Conservation (phyloP, 225 moss, liverwort and hornwort species). For the Polytrichum formosum region DNA sequence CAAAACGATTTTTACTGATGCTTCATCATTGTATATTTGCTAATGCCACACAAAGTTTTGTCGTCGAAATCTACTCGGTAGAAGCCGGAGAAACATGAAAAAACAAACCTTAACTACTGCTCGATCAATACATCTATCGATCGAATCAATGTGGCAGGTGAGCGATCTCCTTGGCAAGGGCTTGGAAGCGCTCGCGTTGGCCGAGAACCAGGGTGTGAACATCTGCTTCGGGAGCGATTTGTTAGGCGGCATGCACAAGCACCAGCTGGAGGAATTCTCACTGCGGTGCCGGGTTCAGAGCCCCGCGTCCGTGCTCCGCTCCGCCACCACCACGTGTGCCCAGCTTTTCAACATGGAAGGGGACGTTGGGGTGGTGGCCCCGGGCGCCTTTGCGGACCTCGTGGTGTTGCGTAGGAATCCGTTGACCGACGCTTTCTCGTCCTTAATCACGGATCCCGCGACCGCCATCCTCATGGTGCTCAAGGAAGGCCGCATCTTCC, state of each 20-base stretch:
- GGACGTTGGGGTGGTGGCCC: constrained; percentile 43
- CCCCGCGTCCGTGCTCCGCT: constrained; percentile 40
- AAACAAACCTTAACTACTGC: too few species aligned
- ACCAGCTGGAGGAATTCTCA: constrained; percentile 54
- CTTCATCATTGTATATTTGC: too few species aligned
- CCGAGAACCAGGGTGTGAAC: constrained; percentile 43
- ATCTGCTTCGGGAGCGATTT: constrained; percentile 62
- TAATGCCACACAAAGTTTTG: too few species aligned
- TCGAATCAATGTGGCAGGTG: constrained; percentile 21
- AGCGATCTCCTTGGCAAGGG: constrained; percentile 51
- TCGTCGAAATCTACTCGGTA: too few species aligned
- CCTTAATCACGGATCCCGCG: constrained; percentile 26
- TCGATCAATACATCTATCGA: too few species aligned
- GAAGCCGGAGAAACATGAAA: too few species aligned
- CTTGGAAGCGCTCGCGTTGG: constrained; percentile 43
- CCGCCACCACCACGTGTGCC: constrained; percentile 52
- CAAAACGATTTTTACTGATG: too few species aligned
- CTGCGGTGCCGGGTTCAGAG: constrained; percentile 51
- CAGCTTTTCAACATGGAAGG: constrained; percentile 58
- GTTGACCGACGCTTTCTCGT: constrained; percentile 26
- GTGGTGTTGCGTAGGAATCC: constrained; percentile 47
- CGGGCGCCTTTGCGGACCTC: constrained; percentile 47
- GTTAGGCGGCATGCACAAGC: constrained; percentile 53
- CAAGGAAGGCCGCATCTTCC: constrained; percentile 49
- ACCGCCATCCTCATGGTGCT: constrained; percentile 40